phyloP scores from a whole-genome alignment of 2,329 filamentous ascomycete genomes.

The Fusarium circinatum region DNA sequence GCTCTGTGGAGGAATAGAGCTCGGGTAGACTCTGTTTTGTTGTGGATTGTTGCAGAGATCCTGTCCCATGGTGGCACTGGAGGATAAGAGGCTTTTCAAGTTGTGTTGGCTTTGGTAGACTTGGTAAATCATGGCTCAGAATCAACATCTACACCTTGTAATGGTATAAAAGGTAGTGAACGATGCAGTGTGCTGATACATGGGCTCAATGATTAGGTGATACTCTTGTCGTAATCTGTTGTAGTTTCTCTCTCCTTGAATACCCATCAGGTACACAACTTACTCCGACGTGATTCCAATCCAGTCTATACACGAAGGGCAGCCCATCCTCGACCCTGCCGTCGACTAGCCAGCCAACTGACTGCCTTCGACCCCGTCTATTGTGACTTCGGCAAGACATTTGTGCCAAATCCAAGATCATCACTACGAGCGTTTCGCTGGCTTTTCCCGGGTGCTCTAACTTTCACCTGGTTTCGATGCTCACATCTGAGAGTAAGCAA shows the following conservation, averaged over 20 bases:
- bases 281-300: fast-evolving
- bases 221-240: neutral
- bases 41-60: neutral
- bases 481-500: fast-evolving
- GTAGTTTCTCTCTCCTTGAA: too few species aligned
- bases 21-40: neutral
- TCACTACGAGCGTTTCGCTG: neutral
- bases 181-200: fast-evolving
- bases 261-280: too few species aligned
- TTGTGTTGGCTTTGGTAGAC: neutral
- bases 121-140: neutral
- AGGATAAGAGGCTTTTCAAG: neutral
- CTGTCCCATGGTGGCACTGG: neutral
- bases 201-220: neutral
- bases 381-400: neutral
- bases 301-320: neutral
- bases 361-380: too few species aligned
- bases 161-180: neutral
- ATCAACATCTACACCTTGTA: too few species aligned
- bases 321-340: fast-evolving
- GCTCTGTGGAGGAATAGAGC: neutral
- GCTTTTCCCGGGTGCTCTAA: neutral
- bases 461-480: neutral
- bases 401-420: fast-evolving
- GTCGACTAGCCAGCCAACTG: too few species aligned